A percentile compares a stretch with the other conserved stretches of the same genome.
Evolutionary conservation across 495 filamentous ascomycete species (phyloP).

Genomic region (Hypoxylon trugodes): DNA sequence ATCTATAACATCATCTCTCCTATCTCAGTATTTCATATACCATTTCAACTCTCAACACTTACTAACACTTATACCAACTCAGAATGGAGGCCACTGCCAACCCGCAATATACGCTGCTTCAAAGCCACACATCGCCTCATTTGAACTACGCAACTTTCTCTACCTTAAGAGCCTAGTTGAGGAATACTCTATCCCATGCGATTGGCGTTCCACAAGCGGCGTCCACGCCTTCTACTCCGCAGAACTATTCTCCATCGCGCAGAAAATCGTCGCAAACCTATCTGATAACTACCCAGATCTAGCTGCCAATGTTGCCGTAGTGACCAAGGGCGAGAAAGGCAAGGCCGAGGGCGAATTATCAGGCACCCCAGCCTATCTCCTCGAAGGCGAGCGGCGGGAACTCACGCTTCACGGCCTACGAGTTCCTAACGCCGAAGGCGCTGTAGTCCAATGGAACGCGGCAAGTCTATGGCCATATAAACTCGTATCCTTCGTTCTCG

Average conservation of each 20-base stretch:
- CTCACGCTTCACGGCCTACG: slow-evolving; percentile 44
- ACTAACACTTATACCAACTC: slow-evolving; percentile 8
- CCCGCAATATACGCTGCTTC: slow-evolving; percentile 62
- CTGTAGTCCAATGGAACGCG: slow-evolving; percentile 55
- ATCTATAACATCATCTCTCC: background rate
- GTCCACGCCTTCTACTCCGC: slow-evolving; percentile 63
- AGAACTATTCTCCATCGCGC: slow-evolving; percentile 59
- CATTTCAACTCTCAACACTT: background rate
- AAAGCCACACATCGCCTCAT: slow-evolving; percentile 61
- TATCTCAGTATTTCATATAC: background rate
- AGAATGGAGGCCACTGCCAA: slow-evolving; percentile 81
- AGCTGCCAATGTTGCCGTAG: slow-evolving; percentile 43
- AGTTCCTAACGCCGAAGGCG: slow-evolving; percentile 55
- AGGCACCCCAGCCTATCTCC: slow-evolving; percentile 38
- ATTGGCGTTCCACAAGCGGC: slow-evolving; percentile 61
- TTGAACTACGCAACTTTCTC: slow-evolving; percentile 69
- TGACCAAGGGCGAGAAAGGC: slow-evolving; percentile 25
- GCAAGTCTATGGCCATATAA: slow-evolving; percentile 81
- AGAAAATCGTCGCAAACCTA: slow-evolving; percentile 52
- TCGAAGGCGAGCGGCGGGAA: slow-evolving; percentile 37
- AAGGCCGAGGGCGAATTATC: slow-evolving; percentile 36
- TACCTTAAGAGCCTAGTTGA: slow-evolving; percentile 62
- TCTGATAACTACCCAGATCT: slow-evolving; percentile 61
- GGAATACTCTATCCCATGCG: slow-evolving; percentile 65
- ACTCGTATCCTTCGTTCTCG: slow-evolving; percentile 71